These are phyloP conservation scores for Jackrogersella multiformis DNA, from an alignment of 495 filamentous ascomycete species.

Conservation along the genomic window DNA sequence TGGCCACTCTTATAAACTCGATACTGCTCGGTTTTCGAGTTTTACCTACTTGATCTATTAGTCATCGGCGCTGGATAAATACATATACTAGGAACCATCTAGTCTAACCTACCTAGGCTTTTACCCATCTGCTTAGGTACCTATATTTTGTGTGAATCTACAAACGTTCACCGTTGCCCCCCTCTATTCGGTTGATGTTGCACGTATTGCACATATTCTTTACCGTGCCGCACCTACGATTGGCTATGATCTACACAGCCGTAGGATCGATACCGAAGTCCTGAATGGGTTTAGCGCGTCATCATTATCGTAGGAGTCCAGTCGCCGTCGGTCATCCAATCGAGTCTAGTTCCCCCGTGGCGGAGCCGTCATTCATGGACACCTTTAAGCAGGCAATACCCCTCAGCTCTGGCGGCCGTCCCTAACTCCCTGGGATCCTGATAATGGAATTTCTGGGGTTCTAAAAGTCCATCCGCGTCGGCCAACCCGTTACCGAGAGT, in stretches of 20 bases:
- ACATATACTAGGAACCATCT: not conserved
- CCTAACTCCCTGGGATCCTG: not conserved
- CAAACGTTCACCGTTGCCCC: not conserved
- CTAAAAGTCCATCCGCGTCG: not conserved
- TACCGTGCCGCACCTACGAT: constrained; percentile 2
- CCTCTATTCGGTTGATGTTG: not conserved
- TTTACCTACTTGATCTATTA: not conserved
- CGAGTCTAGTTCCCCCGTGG: constrained; percentile 41
- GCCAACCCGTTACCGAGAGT: constrained; percentile 35
- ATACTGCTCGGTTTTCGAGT: not conserved
- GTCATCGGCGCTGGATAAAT: not conserved
- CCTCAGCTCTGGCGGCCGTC: constrained; percentile 21
- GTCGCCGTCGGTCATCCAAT: constrained; percentile 41
- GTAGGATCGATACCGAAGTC: constrained; percentile 42
- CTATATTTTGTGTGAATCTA: too few relatives aligned
- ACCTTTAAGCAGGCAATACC: constrained; percentile 30
- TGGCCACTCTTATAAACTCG: constrained; percentile 1
- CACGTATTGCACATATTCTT: not conserved
- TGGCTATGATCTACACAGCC: constrained; percentile 18
- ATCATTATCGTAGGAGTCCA: constrained; percentile 23
- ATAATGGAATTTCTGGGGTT: constrained; percentile 27
- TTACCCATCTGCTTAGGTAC: too few relatives aligned
- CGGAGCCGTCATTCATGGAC: constrained; percentile 25
- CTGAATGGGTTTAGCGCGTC: constrained; percentile 30
- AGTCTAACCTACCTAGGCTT: constrained; percentile 10